phyloP scores from a whole-genome alignment of 345 rosid genomes.

The Syzygium oleosum region DNA sequence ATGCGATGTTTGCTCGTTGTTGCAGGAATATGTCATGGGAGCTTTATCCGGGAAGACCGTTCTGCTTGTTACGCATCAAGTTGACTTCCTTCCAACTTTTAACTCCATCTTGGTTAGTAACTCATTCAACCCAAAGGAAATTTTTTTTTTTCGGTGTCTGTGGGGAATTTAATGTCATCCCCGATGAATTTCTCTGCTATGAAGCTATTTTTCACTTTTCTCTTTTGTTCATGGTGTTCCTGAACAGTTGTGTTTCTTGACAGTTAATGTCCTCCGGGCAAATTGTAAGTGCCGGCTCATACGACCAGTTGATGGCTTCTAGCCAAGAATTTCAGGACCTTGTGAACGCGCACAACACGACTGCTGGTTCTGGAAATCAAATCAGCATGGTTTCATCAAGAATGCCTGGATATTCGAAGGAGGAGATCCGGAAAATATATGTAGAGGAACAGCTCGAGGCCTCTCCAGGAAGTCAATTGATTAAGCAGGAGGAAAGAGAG shows the following conservation, averaged over 20 bases:
- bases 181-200: no score
- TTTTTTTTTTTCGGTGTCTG: background rate
- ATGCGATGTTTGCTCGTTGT: background rate
- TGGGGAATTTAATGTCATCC: background rate
- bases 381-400: background rate
- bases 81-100: slow-evolving; percentile 46
- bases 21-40: slow-evolving; percentile 42
- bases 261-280: slow-evolving; percentile 45
- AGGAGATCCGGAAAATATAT: slow-evolving; percentile 14
- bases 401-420: slow-evolving; percentile 3
- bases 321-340: slow-evolving; percentile 36
- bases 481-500: slow-evolving; percentile 48
- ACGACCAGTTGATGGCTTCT: slow-evolving; percentile 27
- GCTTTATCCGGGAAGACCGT: slow-evolving; percentile 42
- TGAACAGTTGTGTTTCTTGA: background rate
- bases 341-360: slow-evolving; percentile 33
- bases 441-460: slow-evolving; percentile 1
- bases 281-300: slow-evolving; percentile 24
- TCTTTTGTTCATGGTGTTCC: background rate
- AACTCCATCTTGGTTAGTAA: slow-evolving; percentile 33
- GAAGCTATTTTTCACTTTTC: background rate
- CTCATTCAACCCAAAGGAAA: background rate
- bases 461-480: slow-evolving; percentile 29
- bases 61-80: slow-evolving; percentile 48
- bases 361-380: slow-evolving; percentile 9